These are phyloP conservation scores for Penicillium macrosclerotiorum DNA, from an alignment of 495 filamentous ascomycete genomes.

Conservation along the genomic window DNA sequence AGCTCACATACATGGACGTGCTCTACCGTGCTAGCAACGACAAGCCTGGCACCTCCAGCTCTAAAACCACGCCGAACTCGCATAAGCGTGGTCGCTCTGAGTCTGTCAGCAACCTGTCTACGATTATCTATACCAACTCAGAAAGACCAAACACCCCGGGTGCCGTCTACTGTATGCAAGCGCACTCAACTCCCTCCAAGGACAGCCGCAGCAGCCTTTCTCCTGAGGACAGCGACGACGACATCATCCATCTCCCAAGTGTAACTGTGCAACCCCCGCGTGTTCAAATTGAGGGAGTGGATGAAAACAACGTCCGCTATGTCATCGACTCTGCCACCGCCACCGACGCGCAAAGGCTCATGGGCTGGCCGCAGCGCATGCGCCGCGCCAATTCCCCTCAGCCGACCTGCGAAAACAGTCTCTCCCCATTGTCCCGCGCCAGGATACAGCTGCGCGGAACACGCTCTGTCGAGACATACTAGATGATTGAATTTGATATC, in stretches of 20 bases:
- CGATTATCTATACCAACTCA: slow-evolving; percentile 5
- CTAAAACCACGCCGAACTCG: slow-evolving; percentile 2
- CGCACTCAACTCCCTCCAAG: slow-evolving; percentile 29
- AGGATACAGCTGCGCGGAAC: slow-evolving; percentile 25
- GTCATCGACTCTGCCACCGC: slow-evolving; percentile 28
- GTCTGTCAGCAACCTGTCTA: slow-evolving; percentile 13
- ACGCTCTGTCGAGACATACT: slow-evolving; percentile 28
- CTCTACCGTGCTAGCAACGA: slow-evolving; percentile 23
- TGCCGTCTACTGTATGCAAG: slow-evolving; percentile 38
- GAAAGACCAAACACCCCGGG: slow-evolving; percentile 10
- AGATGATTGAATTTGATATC: neutral
- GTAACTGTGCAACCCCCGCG: slow-evolving; percentile 22
- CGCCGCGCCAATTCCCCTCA: slow-evolving; percentile 8
- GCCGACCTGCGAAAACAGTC: slow-evolving; percentile 15
- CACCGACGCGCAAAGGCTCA: slow-evolving; percentile 31
- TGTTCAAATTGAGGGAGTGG: slow-evolving; percentile 37
- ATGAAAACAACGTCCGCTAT: slow-evolving; percentile 39
- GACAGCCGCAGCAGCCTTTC: slow-evolving; percentile 24
- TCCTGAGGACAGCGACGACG: slow-evolving; percentile 35
- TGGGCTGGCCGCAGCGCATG: slow-evolving; percentile 33
- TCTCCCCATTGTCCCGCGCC: slow-evolving; percentile 22
- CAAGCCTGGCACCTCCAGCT: slow-evolving; percentile 4
- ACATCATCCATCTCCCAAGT: slow-evolving; percentile 41
- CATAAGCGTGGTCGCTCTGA: slow-evolving; percentile 17
- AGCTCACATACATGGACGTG: slow-evolving; percentile 38